These are phyloP conservation scores for Tolypocladium guangdongense DNA, from an alignment of 2,329 filamentous ascomycete species.

Conservation along the genomic window DNA sequence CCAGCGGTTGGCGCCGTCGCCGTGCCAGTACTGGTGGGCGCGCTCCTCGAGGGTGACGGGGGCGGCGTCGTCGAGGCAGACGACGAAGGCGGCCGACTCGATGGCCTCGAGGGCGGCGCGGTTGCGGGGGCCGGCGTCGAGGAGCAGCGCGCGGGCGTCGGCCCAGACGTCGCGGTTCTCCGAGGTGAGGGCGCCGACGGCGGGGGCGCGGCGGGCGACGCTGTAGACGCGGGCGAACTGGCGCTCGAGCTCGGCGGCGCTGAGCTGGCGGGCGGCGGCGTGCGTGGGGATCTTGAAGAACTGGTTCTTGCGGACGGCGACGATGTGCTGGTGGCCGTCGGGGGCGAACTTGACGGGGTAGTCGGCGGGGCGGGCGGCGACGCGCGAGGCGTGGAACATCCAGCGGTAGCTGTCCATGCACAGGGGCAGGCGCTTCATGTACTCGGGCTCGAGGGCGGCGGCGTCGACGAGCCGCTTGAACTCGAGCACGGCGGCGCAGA, in stretches of 20 bases:
- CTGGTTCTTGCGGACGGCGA: constrained; percentile 89
- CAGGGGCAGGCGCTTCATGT: constrained; percentile 95
- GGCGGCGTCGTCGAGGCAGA: constrained; percentile 85
- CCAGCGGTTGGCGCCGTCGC: constrained; percentile 91
- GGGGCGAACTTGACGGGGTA: constrained; percentile 70
- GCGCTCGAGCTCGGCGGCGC: constrained; percentile 76
- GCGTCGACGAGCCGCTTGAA: constrained; percentile 90
- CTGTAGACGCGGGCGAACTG: constrained; percentile 83
- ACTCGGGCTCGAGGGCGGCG: constrained; percentile 83
- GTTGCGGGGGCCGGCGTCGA: constrained; percentile 70
- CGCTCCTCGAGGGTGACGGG: constrained; percentile 94
- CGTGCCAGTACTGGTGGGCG: constrained; percentile 95
- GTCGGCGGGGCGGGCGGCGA: constrained; percentile 73
- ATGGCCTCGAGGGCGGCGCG: constrained; percentile 67
- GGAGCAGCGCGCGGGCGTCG: constrained; percentile 65
- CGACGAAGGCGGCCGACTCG: constrained; percentile 79
- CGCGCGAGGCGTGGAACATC: constrained; percentile 94
- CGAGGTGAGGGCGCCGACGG: constrained; percentile 76
- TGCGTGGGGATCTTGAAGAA: constrained; percentile 90
- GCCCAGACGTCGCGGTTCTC: constrained; percentile 93
- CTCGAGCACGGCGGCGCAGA: constrained; percentile 74
- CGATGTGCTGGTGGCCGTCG: constrained; percentile 71
- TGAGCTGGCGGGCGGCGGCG: constrained; percentile 73
- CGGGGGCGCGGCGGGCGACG: constrained; percentile 56
- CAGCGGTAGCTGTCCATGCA: constrained; percentile 98